These are phyloP conservation scores for Phytopythium helicoides DNA, from an alignment of 352 stramenopile species.

Conservation along the genomic window DNA sequence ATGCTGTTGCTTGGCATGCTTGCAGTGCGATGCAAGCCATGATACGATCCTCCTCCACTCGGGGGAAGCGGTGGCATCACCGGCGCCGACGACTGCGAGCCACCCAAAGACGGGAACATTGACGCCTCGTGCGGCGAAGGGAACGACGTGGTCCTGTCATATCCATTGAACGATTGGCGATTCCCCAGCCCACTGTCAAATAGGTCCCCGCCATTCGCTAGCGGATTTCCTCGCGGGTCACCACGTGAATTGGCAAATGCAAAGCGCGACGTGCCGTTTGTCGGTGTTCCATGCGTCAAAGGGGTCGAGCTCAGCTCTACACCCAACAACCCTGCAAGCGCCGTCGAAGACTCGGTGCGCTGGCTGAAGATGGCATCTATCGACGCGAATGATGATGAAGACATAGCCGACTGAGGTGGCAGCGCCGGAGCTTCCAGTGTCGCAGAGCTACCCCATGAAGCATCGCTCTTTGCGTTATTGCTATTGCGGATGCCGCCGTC, in stretches of 20 bases:
- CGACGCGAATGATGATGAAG: conserved; percentile 68
- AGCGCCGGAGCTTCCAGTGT: conserved; percentile 11
- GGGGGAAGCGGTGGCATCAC: conserved; percentile 15
- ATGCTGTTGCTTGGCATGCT: conserved; percentile 8
- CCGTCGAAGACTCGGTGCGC: conserved; percentile 69
- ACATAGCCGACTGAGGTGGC: conserved; percentile 3
- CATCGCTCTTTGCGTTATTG: conserved; percentile 13
- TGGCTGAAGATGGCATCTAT: conserved; percentile 85
- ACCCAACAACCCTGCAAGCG: conserved; percentile 60
- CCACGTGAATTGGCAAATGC: conserved; percentile 65
- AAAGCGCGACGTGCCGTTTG: conserved; percentile 66
- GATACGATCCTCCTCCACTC: conserved; percentile 26
- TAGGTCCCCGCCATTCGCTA: background rate
- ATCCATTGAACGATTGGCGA: conserved; percentile 22
- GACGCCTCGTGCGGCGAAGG: conserved; percentile 25
- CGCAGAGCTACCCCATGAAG: conserved; percentile 23
- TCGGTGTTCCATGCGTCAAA: conserved; percentile 29
- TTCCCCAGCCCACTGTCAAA: no score
- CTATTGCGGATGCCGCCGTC: conserved; percentile 43
- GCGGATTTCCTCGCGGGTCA: conserved; percentile 3
- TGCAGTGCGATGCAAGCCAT: conserved; percentile 9
- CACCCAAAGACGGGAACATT: conserved; percentile 38
- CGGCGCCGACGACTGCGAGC: conserved; percentile 23
- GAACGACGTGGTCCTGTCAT: conserved; percentile 17
- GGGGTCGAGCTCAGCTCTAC: conserved; percentile 52